These are phyloP conservation scores for Trebouxia gelatinosa DNA, from an alignment of 163 green algal genomes.

Conservation along the genomic window DNA sequence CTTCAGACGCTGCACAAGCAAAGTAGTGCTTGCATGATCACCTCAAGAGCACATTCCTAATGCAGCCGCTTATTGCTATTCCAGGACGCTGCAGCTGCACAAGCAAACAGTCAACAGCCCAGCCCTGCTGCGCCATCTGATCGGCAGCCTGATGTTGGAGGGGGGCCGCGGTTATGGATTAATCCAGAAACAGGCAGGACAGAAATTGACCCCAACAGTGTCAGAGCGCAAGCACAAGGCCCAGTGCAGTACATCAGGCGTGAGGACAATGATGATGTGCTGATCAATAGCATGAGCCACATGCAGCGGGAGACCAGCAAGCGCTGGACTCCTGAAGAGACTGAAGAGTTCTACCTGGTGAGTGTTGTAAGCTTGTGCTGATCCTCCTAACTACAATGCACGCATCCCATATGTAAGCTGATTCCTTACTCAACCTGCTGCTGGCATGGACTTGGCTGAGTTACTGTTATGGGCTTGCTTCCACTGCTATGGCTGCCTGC, in stretches of 20 bases:
- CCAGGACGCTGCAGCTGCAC: too few relatives aligned
- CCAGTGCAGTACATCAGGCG: not conserved
- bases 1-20: too few relatives aligned
- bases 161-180: too few relatives aligned
- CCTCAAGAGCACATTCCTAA: too few relatives aligned
- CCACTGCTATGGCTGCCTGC: not conserved
- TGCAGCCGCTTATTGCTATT: too few relatives aligned
- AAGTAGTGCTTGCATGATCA: too few relatives aligned
- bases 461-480: not conserved
- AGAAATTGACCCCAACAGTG: not conserved
- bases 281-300: conserved; percentile 13
- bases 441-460: not conserved
- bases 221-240: not conserved
- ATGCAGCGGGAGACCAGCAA: not conserved
- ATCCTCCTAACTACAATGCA: too few relatives aligned
- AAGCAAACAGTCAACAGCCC: not conserved
- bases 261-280: not conserved
- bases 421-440: too few relatives aligned
- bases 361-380: not conserved
- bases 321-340: conserved; percentile 11
- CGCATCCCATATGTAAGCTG: too few relatives aligned
- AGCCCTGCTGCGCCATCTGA: not conserved
- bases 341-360: conserved; percentile 16
- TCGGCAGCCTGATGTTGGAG: too few relatives aligned
- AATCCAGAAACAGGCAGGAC: not conserved